Base-by-base conservation (phyloP, 2,329 filamentous ascomycete species). In the Gliomastix tumulicola region DNA sequence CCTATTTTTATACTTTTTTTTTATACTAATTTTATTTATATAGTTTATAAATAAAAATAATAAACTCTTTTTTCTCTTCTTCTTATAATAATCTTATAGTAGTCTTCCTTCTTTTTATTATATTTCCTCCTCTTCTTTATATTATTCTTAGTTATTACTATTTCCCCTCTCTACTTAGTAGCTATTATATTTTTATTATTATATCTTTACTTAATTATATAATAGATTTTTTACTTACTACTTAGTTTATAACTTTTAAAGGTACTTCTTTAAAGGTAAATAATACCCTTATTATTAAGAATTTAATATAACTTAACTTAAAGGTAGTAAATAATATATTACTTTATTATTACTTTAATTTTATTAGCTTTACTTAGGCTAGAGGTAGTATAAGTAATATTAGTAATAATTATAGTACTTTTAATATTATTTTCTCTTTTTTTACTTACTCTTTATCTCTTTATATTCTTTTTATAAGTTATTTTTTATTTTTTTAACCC, bases 71-170 rank as follows among this genome's bases (percentile, higher is more conserved):
- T 20, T 16, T 19, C 16, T 36, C 10, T 21, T 4, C 18, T 21
- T 21, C 31, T 32, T 37, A 37, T 8, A 18, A 33, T 17, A 36
- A 36, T 17, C 12, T 22, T 32, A 32, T 8, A 22, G 32, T 15
- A n/a, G 20, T 23, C 32, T 35, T 36, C 4, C 10, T 34, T 30
- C 21, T 20, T 22, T 20, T 13, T 36, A 34, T 35, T 34, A 31
- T 36, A 39, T 34, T 30, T 37, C 28, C 19, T 22, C 33, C 32
- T 34, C 18, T 34, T 34, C 17, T 22, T 36, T 31, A 31, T n/a
- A 31, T 28, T 35, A 7, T n/a, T n/a, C n/a, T n/a, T n/a, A n/a
- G n/a, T n/a, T n/a, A n/a, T n/a, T n/a, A 30, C 10, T 7, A 9
- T 33, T 8, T 18, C 21, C 31, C 16, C 5, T 13, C 25, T 25